Evolutionary conservation across 2,329 filamentous ascomycete species (phyloP).

Genomic region (Chaetomiaceae sp.): DNA sequence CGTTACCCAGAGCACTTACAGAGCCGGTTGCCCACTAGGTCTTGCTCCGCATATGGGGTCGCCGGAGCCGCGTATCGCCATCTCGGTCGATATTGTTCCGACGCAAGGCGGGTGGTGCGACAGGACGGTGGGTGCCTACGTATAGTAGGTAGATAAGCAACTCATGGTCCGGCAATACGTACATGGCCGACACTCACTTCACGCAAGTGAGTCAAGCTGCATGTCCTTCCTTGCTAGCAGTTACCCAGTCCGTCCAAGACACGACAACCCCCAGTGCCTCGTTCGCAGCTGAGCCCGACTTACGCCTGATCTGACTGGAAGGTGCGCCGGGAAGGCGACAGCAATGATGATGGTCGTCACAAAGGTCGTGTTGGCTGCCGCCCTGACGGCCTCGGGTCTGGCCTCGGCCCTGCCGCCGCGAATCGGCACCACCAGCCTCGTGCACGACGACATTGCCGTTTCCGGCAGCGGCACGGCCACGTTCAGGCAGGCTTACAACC

Average conservation of each 20-base stretch:
- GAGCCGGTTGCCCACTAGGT: too few species aligned
- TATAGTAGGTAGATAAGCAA: slow-evolving; percentile 13
- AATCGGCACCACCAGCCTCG: slow-evolving; percentile 19
- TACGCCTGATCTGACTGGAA: too few species aligned
- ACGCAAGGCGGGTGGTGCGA: neutral
- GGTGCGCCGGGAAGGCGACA: too few species aligned
- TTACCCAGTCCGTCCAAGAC: too few species aligned
- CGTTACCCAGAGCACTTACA: too few species aligned
- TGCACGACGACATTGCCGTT: slow-evolving; percentile 2
- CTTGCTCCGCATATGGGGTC: slow-evolving; percentile 5
- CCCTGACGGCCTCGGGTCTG: slow-evolving; percentile 16
- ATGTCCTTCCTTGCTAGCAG: too few species aligned
- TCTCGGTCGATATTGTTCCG: slow-evolving; percentile 9
- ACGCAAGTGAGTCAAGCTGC: too few species aligned
- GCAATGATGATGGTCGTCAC: slow-evolving; percentile 15
- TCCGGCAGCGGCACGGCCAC: slow-evolving; percentile 18
- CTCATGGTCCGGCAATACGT: neutral
- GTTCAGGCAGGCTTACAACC: slow-evolving; percentile 32
- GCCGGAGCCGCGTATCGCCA: slow-evolving; percentile 4
- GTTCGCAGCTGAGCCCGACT: too few species aligned
- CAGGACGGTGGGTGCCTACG: neutral
- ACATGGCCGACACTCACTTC: neutral
- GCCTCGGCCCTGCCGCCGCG: slow-evolving; percentile 20
- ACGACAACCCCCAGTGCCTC: too few species aligned
- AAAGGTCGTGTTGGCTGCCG: slow-evolving; percentile 15